A percentile compares a stretch with the other conserved stretches of the same genome.
phyloP scores from a whole-genome alignment of 345 rosid species.

The Brassica incana region DNA sequence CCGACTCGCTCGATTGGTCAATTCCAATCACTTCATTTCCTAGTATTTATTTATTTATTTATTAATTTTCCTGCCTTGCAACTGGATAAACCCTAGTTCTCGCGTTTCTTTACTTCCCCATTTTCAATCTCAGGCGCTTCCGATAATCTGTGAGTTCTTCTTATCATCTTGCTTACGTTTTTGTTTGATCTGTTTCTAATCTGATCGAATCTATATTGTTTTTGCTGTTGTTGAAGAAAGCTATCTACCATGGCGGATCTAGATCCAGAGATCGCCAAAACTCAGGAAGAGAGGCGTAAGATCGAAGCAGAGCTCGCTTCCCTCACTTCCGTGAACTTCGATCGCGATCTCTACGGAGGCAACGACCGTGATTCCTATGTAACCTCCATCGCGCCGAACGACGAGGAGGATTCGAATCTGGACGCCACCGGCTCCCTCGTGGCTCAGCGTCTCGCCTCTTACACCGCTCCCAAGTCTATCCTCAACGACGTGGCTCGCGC shows the following conservation, averaged over 20 bases:
- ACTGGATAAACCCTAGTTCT: constrained; percentile 32
- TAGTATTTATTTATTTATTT: not conserved
- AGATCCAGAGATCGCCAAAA: constrained; percentile 79
- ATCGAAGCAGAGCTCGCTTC: constrained; percentile 79
- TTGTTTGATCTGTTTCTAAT: not conserved
- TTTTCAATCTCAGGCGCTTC: constrained; percentile 5
- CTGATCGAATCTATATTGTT: not conserved
- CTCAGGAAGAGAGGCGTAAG: constrained; percentile 74
- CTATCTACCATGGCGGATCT: constrained; percentile 41
- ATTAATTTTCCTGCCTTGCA: not conserved
- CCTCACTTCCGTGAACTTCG: constrained; percentile 67
- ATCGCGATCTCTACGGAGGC: constrained; percentile 78
- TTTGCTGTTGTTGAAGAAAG: not conserved
- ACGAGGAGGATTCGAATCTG: constrained; percentile 71
- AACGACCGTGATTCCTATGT: constrained; percentile 65
- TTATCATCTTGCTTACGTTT: not conserved
- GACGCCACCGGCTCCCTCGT: constrained; percentile 68
- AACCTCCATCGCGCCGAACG: constrained; percentile 76
- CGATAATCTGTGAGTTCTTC: constrained; percentile 14
- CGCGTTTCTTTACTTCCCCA: constrained; percentile 1
- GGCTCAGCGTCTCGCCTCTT: constrained; percentile 76
- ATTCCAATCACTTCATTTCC: not conserved
- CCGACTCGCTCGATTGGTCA: constrained; percentile 19
- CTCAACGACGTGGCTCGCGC: constrained; percentile 76
- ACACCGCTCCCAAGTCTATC: constrained; percentile 84